Conservation (phyloP, 192 early-diverging fungal species). For the Coemansia sp. region DNA sequence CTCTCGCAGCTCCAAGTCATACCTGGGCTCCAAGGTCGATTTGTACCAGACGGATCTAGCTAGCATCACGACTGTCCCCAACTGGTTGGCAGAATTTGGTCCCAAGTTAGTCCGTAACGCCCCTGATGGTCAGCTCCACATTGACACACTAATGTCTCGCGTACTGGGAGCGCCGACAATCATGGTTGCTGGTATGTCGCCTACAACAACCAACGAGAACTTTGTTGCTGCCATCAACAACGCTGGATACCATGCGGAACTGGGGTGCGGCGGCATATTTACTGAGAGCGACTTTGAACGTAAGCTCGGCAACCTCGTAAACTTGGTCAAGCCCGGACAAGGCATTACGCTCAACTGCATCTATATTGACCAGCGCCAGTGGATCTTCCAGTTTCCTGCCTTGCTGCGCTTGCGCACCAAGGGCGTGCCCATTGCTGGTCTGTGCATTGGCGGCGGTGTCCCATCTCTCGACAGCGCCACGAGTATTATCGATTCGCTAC, state of each 20-base stretch:
- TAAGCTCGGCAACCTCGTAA: conserved; percentile 64
- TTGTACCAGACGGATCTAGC: conserved; percentile 72
- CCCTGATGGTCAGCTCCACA: conserved; percentile 64
- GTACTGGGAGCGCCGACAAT: conserved; percentile 11
- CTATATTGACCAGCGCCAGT: too few species aligned
- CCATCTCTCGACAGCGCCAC: too few species aligned
- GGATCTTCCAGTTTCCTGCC: too few species aligned
- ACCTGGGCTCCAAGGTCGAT: conserved; percentile 73
- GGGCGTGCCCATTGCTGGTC: too few species aligned
- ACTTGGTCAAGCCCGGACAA: conserved; percentile 61
- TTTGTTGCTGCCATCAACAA: conserved; percentile 88
- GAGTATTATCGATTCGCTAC: too few species aligned
- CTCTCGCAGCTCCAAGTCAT: conserved; percentile 29
- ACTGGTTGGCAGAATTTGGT: conserved; percentile 88
- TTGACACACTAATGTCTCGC: conserved; percentile 76
- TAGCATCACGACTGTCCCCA: conserved; percentile 74
- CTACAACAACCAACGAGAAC: conserved; percentile 75
- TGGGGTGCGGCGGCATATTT: conserved; percentile 91
- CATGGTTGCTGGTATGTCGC: conserved; percentile 78
- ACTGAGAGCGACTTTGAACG: conserved; percentile 69
- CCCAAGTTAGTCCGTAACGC: conserved; percentile 79
- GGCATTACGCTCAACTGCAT: conserved; percentile 59
- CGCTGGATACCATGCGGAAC: conserved; percentile 89
- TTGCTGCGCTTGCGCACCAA: too few species aligned
- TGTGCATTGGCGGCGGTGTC: too few species aligned